A percentile compares a stretch with the other conserved stretches of the same genome.
phyloP scores from a whole-genome alignment of 345 rosid genomes.

The Nephelium lappaceum region DNA sequence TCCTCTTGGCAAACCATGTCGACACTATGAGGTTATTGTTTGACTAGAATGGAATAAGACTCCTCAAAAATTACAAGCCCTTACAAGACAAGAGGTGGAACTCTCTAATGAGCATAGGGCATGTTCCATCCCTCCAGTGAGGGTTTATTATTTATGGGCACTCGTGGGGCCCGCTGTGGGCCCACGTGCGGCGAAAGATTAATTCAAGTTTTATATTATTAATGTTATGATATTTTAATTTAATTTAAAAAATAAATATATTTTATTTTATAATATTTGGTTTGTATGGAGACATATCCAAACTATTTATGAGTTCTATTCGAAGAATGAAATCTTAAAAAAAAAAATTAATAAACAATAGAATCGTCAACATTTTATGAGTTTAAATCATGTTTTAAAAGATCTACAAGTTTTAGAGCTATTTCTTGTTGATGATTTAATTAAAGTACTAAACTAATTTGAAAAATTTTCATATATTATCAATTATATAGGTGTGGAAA shows the following conservation, averaged over 20 bases:
- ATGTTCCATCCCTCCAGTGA: slow-evolving; percentile 24
- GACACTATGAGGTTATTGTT: slow-evolving; percentile 49
- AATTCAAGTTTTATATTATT: not conserved
- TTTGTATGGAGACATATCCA: too few relatives aligned
- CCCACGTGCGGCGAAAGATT: not conserved
- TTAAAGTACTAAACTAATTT: too few relatives aligned
- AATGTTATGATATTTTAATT: too few relatives aligned
- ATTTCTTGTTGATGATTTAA: too few relatives aligned
- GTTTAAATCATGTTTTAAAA: too few relatives aligned
- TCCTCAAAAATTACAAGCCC: not conserved
- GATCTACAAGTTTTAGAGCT: too few relatives aligned
- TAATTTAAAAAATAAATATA: too few relatives aligned
- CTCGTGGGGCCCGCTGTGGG: slow-evolving; percentile 29
- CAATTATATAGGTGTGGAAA: not conserved
- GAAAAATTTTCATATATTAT: not conserved
- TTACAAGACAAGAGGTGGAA: not conserved
- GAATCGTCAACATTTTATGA: too few relatives aligned
- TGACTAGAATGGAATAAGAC: not conserved
- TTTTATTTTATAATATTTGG: too few relatives aligned
- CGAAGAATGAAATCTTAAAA: too few relatives aligned
- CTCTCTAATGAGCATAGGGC: slow-evolving; percentile 11
- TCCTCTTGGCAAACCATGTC: slow-evolving; percentile 85
- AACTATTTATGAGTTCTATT: too few relatives aligned
- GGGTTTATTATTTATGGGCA: slow-evolving; percentile 38
- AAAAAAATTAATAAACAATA: too few relatives aligned